Evolutionary conservation across 2,329 filamentous ascomycete species (phyloP), one percentile per base, ranked within the genome.

Genomic region (Aspergillus tanneri): DNA sequence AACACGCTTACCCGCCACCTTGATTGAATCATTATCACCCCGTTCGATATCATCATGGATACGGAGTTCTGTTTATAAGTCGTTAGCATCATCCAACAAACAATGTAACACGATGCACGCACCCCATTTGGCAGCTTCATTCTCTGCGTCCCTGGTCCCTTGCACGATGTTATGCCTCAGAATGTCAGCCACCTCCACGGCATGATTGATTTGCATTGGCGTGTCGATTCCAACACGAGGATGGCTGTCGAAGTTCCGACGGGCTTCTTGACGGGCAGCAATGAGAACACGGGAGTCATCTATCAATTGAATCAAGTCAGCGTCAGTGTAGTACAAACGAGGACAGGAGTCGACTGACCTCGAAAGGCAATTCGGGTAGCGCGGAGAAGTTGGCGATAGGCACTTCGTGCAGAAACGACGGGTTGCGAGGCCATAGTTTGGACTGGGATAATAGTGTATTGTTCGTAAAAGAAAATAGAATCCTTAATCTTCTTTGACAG

Each of bases 21-120:
- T 95, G 62, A 96, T 83, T 25, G 86, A 88, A 60, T 96, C 90
- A 65, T 99, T 99, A 72, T 97, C 88, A 45, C 93, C 90, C 56
- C 89, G 80, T 70, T 99, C 92, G 23, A 87, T 99, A 56, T 95
- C 76, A 52, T 95, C 81, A 68, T 97, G 93, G 71, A 99, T 96
- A 43, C 86, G 81, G 48, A 97, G 74, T 66, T 87, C 90, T 96
- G 54, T 18, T 28, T 62, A n/a, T 34, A 56, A 36, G n/a, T 45
- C 3, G 21, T 51, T 49, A 53, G 43, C 28, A n/a, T 41, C 12
- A 11, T 27, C 7, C 19, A n/a, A 41, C 18, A 30, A 46, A 28
- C 39, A 40, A 12, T 27, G 38, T 7, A 25, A 41, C 34, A 24
- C 19, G 27, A 11, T 7, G 61, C n/a, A n/a, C 65, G 42, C 60